A percentile compares a stretch with the other conserved stretches of the same genome.
Evolutionary conservation across 305 asterid genomes (phyloP).

Genomic region (Rubia occidens): DNA sequence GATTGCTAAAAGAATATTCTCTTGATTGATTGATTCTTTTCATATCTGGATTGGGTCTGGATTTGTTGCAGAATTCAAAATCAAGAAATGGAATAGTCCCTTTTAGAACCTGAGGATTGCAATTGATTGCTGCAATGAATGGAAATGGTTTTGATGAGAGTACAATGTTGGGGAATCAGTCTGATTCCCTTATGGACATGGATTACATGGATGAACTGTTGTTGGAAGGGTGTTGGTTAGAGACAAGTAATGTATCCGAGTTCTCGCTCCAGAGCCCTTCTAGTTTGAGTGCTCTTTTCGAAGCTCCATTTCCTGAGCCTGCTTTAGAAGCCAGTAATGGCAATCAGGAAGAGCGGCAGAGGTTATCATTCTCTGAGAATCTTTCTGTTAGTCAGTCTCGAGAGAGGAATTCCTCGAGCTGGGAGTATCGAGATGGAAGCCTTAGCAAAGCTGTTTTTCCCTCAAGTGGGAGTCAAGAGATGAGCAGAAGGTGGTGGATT

Average conservation of each 20-base stretch:
- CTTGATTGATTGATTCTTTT: constrained; percentile 3
- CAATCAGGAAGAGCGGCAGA: constrained; percentile 43
- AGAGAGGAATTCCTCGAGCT: constrained; percentile 23
- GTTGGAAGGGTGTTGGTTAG: constrained; percentile 70
- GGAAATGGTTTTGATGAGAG: constrained; percentile 40
- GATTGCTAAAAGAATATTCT: neutral
- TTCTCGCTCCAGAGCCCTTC: constrained; percentile 40
- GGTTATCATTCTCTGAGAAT: constrained; percentile 42
- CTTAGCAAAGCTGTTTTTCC: constrained; percentile 20
- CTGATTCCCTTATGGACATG: constrained; percentile 62
- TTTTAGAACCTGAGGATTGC: constrained; percentile 10
- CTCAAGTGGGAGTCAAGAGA: constrained; percentile 28
- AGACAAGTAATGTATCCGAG: constrained; percentile 54
- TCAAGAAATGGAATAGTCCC: constrained; percentile 10
- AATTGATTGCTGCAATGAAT: constrained; percentile 38
- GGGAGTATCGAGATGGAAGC: constrained; percentile 29
- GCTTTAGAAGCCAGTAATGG: constrained; percentile 29
- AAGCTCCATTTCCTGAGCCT: constrained; percentile 48
- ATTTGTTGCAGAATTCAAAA: constrained; percentile 6
- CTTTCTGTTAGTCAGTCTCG: constrained; percentile 39
- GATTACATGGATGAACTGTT: constrained; percentile 76
- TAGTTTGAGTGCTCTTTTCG: constrained; percentile 45
- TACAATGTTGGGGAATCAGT: constrained; percentile 27
- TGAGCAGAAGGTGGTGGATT: constrained; percentile 53
- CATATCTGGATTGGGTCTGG: neutral